Conservation (phyloP, 2,329 filamentous ascomycete genomes). For the Penicillium palitans region DNA sequence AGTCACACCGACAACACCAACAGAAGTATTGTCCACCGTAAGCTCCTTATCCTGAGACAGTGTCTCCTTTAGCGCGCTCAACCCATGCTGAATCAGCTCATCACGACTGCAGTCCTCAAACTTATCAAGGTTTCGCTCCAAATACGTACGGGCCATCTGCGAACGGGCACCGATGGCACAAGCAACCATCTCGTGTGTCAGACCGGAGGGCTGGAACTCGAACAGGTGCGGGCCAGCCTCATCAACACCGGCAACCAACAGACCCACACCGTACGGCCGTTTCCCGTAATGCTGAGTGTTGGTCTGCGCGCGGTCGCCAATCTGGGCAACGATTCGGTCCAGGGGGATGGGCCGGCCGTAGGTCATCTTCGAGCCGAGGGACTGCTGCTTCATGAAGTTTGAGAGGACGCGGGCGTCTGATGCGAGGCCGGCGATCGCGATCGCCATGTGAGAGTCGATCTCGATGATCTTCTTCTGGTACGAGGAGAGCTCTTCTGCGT, state of each 20-base stretch:
- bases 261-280: slow-evolving; percentile 90
- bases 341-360: slow-evolving; percentile 93
- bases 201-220: slow-evolving; percentile 94
- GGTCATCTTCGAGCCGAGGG: slow-evolving; percentile 89
- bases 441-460: slow-evolving; percentile 91
- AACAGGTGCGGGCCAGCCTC: slow-evolving; percentile 93
- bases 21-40: slow-evolving; percentile 93
- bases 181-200: slow-evolving; percentile 96
- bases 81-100: slow-evolving; percentile 85
- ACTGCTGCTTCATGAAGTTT: slow-evolving; percentile 99
- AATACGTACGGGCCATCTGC: slow-evolving; percentile 96
- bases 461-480: slow-evolving; percentile 99
- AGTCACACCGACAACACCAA: slow-evolving; percentile 74
- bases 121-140: slow-evolving; percentile 85
- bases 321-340: slow-evolving; percentile 83
- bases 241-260: slow-evolving; percentile 91
- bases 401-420: slow-evolving; percentile 98
- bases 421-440: slow-evolving; percentile 93
- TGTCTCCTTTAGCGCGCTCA: slow-evolving; percentile 91
- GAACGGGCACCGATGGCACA: slow-evolving; percentile 94
- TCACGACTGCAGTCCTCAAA: slow-evolving; percentile 77
- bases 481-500: slow-evolving; percentile 97
- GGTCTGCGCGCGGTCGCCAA: slow-evolving; percentile 93
- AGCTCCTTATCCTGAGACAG: slow-evolving; percentile 96
- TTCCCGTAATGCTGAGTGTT: slow-evolving; percentile 98